Evolutionary conservation across 805 yeast genomes (phyloP), one percentile per base, ranked within the genome.

Genomic region (Kregervanrija fluxuum): DNA sequence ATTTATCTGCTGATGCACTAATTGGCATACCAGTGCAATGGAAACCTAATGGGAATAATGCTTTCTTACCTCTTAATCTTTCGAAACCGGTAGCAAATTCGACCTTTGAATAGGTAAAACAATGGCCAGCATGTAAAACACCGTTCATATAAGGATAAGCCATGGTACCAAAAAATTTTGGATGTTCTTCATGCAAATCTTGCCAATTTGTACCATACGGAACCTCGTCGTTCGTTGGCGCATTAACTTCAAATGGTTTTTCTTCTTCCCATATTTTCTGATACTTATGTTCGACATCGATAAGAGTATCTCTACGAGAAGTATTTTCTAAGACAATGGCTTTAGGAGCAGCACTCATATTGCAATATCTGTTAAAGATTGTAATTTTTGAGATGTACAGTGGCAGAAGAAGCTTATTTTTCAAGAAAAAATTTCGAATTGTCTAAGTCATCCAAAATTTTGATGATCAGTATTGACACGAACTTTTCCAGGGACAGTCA

Each of bases 1-100:
- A 75, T 69, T 93, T 91, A 69, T 91, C 99, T 41, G 99, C 98
- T 59, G 96, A 77, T 30, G 98, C 91, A 62, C 80, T 75, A 64
- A 93, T 93, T 44, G 99, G 98, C 96, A 93, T 85, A 74, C 99
- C 99, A 33, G 99, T 93, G 77, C 99, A 93, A 69, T 93, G 99
- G 83, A 91, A 93, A 41, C 99, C 99, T 46, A 93, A 75, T 42
- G 99, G 98, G 70, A 87, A 93, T 49, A 90, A 71, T 33, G 96
- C 96, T 56, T 85, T 77, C 68, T 84, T 87, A 54, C 97, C 98
- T 60, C 76, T 76, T 91, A 93, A 85, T 69, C 97, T 81, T 71
- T 93, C 96, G 61, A 84, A 93, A 44, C 98, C 98, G 45, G 85
- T 74, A 38, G 90, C 82, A 62, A 83, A 93, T 66, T 93, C 99